Conservation (phyloP, 2,329 filamentous ascomycete species). For the Grosmannia huntii region DNA sequence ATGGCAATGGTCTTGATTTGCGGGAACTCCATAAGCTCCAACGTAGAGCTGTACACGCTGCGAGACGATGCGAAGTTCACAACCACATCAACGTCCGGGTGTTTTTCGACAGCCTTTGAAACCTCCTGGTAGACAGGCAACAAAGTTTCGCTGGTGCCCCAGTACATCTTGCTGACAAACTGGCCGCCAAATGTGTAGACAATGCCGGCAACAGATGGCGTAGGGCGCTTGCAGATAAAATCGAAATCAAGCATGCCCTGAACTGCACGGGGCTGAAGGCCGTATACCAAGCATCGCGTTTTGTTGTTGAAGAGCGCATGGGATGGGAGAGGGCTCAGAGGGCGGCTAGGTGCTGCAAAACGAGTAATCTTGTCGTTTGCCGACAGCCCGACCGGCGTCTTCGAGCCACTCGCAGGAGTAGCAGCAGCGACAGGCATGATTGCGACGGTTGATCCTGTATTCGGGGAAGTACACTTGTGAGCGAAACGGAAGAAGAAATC, state of each 20-base stretch:
- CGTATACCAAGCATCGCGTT: conserved; percentile 99
- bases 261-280: conserved; percentile 87
- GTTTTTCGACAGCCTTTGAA: conserved; percentile 87
- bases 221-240: conserved; percentile 99
- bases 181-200: conserved; percentile 99
- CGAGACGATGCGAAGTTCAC: conserved; percentile 99
- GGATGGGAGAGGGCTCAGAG: conserved; percentile 73
- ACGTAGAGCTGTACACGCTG: conserved; percentile 95
- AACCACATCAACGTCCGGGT: conserved; percentile 90
- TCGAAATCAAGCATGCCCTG: conserved; percentile 98
- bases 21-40: conserved; percentile 95
- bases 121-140: conserved; percentile 96
- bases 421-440: conserved; percentile 42
- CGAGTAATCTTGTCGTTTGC: conserved; percentile 99
- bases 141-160: conserved; percentile 98
- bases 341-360: conserved; percentile 84
- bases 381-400: conserved; percentile 39
- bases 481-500: not conserved
- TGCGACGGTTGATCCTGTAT: conserved; percentile 3
- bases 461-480: conserved; percentile 1
- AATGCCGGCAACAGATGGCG: conserved; percentile 93
- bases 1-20: conserved; percentile 99
- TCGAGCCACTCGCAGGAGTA: conserved; percentile 35
- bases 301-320: conserved; percentile 98
- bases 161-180: conserved; percentile 99